phyloP scores from a whole-genome alignment of 129 eudicot species.

The sunflower (Helianthus annuus) region DNA sequence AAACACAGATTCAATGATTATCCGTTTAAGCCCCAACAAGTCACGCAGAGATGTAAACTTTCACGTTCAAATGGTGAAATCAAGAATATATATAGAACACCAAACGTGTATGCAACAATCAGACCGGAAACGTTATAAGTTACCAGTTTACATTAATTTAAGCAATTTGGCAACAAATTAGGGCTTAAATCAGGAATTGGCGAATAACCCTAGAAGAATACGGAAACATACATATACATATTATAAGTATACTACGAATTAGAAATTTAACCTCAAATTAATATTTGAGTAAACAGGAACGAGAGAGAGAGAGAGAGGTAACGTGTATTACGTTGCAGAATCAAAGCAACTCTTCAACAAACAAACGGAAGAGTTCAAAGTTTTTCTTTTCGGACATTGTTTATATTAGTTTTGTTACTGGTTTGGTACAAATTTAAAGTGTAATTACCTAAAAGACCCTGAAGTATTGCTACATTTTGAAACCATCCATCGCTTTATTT shows the following conservation, averaged over 20 bases:
- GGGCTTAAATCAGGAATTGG: no score
- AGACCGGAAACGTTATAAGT: not conserved
- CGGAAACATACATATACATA: not conserved
- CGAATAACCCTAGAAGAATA: not conserved
- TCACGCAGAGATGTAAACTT: no score
- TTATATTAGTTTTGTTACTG: not conserved
- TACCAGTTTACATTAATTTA: not conserved
- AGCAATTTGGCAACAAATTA: no score
- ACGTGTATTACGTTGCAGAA: not conserved
- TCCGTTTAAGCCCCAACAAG: no score
- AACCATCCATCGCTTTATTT: no score
- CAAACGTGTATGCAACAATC: not conserved
- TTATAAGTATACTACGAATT: not conserved
- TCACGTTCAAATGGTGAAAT: not conserved
- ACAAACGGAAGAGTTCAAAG: not conserved
- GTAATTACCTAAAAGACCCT: no score
- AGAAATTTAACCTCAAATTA: not conserved
- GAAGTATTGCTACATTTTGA: no score
- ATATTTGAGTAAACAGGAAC: constrained; percentile 1
- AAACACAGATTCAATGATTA: no score
- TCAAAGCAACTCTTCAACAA: not conserved
- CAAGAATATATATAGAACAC: constrained; percentile 9
- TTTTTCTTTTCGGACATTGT: not conserved
- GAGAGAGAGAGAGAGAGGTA: not conserved
- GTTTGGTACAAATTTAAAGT: no score